Base-by-base conservation (phyloP, 1,284 basidiomycete genomes). In the Papiliotrema laurentii region DNA sequence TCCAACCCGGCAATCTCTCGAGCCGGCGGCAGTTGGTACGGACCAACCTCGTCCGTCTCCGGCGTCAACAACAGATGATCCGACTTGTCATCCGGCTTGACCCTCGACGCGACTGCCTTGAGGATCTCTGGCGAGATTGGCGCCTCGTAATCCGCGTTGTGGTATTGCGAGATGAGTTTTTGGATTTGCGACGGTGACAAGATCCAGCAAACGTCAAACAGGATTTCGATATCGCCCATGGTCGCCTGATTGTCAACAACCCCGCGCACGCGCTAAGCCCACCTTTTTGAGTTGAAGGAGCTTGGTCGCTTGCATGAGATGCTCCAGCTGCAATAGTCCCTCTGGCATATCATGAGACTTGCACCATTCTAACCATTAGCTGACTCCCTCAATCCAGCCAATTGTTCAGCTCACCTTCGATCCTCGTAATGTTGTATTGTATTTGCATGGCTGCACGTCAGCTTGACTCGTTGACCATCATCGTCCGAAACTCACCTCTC, bases 151-250 rank as follows among this genome's bases (percentile, higher is more conserved):
- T 98, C 96, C 41, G 96, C 96, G 53, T 96, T 93, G 67, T 96
- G 94, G 78, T 98, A 98, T 75, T 96, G 93, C 53, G 87, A 87
- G 75, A 94, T 96, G 82, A 97, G 90, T 67, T 94, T 88, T 77
- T 98, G 96, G 63, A 99, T 98, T 74, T 99, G 96, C 69, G 94
- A 94, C 0, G 96, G 96, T 52, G 92, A 97, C 46, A 99, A 79
- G 86, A 99, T 98, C 96, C 96, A 98, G 79, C 93, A 98, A 48
- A 98, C 94, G 69, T 96, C 88, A 69, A 97, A 98, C 63, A 97
- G 94, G 63, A 98, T 97, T 73, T 98, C 92, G 58, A 97, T 96
- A 71, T 97, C 92, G 24, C 86, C 85, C 34, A 89, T 79, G 1
- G 90, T 89, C 7, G 90, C 85, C 89, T 93, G 34, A 19, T 4